These are phyloP conservation scores for Musa itinerans DNA, from an alignment of 176 grass and related monocot genomes.

Conservation along the genomic window DNA sequence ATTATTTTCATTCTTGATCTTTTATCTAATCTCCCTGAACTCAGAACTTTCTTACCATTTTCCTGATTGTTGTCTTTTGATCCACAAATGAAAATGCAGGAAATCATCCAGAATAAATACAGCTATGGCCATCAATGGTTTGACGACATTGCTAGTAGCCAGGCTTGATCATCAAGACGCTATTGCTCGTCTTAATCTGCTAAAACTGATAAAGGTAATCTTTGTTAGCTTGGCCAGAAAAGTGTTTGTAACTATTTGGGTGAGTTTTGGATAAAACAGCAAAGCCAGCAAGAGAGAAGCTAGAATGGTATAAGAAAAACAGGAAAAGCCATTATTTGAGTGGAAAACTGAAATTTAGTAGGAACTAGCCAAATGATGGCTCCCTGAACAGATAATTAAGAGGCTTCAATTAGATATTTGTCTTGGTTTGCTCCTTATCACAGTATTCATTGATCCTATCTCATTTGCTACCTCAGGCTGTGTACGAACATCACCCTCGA, in stretches of 20 bases:
- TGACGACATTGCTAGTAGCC: slow-evolving; percentile 84
- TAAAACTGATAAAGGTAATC: slow-evolving; percentile 95
- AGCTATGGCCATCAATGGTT: slow-evolving; percentile 83
- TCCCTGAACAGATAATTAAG: neutral
- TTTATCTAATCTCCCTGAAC: neutral
- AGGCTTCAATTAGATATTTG: neutral
- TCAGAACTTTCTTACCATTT: neutral
- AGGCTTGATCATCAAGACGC: slow-evolving; percentile 91
- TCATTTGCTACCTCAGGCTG: slow-evolving; percentile 34
- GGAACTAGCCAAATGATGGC: no score
- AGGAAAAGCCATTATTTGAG: no score
- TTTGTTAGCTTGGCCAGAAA: neutral
- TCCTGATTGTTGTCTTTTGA: neutral
- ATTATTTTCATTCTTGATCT: slow-evolving; percentile 14
- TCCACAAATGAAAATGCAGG: slow-evolving; percentile 32
- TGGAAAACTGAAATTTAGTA: no score
- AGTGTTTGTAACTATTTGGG: no score
- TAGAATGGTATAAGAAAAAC: no score
- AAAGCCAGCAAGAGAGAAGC: no score
- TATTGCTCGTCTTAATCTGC: slow-evolving; percentile 86
- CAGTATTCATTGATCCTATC: no score
- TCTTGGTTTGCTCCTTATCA: neutral
- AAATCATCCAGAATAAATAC: slow-evolving; percentile 96
- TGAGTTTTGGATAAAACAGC: no score
- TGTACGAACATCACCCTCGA: slow-evolving; percentile 96